phyloP scores from a whole-genome alignment of 495 filamentous ascomycete genomes.

The Neurospora sp. region DNA sequence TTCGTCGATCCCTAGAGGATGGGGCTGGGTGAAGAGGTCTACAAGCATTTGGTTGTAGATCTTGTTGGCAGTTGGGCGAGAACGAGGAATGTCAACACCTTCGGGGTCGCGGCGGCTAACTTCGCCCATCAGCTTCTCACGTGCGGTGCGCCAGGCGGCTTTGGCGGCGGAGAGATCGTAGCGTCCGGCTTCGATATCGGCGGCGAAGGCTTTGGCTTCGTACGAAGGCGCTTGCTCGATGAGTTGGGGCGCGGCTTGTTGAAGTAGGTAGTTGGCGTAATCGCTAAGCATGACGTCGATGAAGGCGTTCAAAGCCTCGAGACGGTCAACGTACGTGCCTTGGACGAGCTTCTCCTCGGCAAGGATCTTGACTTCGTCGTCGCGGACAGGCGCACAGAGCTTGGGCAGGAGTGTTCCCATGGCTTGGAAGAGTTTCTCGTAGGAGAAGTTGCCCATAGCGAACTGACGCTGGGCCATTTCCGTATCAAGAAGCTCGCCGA shows the following conservation, averaged over 20 bases:
- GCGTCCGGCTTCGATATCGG: slow-evolving; percentile 50
- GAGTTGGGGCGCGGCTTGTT: slow-evolving; percentile 67
- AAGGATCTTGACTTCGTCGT: slow-evolving; percentile 72
- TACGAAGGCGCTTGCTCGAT: slow-evolving; percentile 73
- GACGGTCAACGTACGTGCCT: slow-evolving; percentile 74
- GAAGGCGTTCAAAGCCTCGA: slow-evolving; percentile 72
- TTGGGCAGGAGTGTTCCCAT: slow-evolving; percentile 84
- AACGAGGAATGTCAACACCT: slow-evolving; percentile 42
- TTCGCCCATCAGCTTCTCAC: slow-evolving; percentile 59
- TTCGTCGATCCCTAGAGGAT: slow-evolving; percentile 42
- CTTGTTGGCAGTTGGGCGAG: slow-evolving; percentile 51
- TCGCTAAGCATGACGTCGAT: slow-evolving; percentile 90
- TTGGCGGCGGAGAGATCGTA: slow-evolving; percentile 53
- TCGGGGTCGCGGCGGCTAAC: slow-evolving; percentile 63
- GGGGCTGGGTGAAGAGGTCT: slow-evolving; percentile 41
- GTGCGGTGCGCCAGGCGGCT: slow-evolving; percentile 62
- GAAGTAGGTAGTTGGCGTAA: slow-evolving; percentile 88
- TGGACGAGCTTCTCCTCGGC: slow-evolving; percentile 54
- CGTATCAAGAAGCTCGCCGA: slow-evolving; percentile 77
- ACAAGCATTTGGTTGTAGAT: slow-evolving; percentile 73
- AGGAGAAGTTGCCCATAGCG: slow-evolving; percentile 74
- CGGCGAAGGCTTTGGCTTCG: slow-evolving; percentile 66
- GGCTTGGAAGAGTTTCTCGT: slow-evolving; percentile 84
- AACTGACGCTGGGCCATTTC: slow-evolving; percentile 69
- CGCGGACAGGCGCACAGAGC: slow-evolving; percentile 85